Base-by-base conservation (phyloP, 1,284 basidiomycete species). In the Athelia sp. region DNA sequence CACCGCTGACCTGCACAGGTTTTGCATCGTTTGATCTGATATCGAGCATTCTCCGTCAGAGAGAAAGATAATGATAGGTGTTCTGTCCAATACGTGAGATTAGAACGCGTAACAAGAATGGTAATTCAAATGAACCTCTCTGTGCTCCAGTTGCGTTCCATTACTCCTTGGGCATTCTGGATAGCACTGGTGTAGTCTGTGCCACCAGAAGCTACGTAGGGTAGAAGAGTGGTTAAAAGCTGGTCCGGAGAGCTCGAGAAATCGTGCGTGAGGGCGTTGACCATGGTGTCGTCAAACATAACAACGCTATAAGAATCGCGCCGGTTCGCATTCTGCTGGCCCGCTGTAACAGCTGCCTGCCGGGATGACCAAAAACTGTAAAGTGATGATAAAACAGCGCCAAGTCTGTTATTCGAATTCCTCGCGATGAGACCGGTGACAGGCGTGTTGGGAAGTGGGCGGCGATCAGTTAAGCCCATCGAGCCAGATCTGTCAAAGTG, bases 1-100 rank as follows among this genome's bases (percentile, higher is more conserved):
- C n/a, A 78, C 58, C 1, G 79, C 71, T 1, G 67, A 53, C 4
- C 70, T 69, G 52, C 76, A 77, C 2, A 83, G 46, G 51, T 72
- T 68, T 21, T 76, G 73, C 49, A 81, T 63, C 0, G 62, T 60
- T 0, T 59, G 19, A 47, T 82, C 76, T 0, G 50, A 50, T 17
- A 77, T 65, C 1, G 43, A 26, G 48, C 74, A 74, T 61, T 79
- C 74, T 0, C 82, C 82, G 50, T 82, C 81, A 0, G 82, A 84
- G 15, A 84, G 66, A 60, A 84, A 84, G 24, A 84, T 72, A n/a
- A 84, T 63, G n/a, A 84, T 72, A 0, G 82, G 82, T 0, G 66
- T 60, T 49, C 82, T 83, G 19, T 15, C 47, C 13, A 17, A n/a
- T 9, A 2, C 13, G 26, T 29, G 17, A 36, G 18, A 47, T 22